These are phyloP conservation scores for Sporisorium scitamineum DNA, from an alignment of 1,284 basidiomycete species.

Conservation along the genomic window DNA sequence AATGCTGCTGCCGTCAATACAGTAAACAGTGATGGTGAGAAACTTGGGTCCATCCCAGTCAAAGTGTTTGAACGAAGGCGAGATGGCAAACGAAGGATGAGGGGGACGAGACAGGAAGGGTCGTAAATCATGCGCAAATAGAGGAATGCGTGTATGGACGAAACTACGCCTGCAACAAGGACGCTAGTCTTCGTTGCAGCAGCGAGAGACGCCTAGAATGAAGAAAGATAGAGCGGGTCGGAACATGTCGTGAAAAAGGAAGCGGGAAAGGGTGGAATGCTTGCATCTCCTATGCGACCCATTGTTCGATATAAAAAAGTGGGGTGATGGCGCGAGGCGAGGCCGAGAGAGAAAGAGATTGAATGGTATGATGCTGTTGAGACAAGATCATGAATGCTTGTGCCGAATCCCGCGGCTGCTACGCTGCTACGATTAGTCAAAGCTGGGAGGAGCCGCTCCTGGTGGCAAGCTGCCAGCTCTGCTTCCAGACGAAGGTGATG, in stretches of 20 bases:
- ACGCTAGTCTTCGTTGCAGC: not conserved
- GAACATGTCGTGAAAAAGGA: not conserved
- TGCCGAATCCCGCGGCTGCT: not conserved
- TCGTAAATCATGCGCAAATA: not conserved
- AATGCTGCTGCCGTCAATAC: not conserved
- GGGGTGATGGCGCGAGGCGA: not conserved
- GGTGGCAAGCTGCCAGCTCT: slow-evolving; percentile 29
- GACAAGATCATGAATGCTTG: not conserved
- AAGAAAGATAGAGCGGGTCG: not conserved
- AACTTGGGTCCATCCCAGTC: too few relatives aligned
- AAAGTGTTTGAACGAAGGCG: not conserved
- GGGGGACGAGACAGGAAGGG: not conserved
- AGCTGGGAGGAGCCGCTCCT: slow-evolving; percentile 42
- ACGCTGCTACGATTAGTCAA: too few relatives aligned
- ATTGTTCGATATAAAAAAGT: slow-evolving; percentile 18
- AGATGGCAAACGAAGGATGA: slow-evolving; percentile 3
- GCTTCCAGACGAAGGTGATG: slow-evolving; percentile 21
- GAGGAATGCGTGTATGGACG: not conserved
- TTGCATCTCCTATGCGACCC: slow-evolving; percentile 13
- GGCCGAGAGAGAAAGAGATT: not conserved
- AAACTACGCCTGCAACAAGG: not conserved
- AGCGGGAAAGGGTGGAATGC: slow-evolving; percentile 2
- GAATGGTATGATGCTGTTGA: not conserved
- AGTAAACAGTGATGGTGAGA: not conserved
- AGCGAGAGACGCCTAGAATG: not conserved